phyloP scores from a whole-genome alignment of 257 asterid species.

The Plantago ovata region DNA sequence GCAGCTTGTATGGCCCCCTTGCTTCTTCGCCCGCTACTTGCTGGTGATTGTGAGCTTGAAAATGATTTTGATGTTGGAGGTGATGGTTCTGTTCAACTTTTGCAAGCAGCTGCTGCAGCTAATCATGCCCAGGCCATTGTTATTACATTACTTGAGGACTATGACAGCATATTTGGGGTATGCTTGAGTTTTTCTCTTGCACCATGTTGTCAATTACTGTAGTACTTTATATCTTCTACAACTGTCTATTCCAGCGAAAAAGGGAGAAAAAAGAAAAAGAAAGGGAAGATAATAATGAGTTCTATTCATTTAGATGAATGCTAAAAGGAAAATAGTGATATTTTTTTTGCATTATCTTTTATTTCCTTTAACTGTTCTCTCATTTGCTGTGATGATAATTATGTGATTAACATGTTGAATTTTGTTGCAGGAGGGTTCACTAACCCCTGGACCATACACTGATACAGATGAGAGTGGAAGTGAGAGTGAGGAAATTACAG shows the following conservation, averaged over 20 bases:
- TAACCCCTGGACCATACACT: constrained; percentile 73
- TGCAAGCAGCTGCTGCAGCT: constrained; percentile 99
- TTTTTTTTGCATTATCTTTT: neutral
- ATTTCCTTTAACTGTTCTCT: no score
- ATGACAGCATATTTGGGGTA: constrained; percentile 86
- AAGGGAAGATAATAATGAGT: neutral
- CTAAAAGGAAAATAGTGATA: neutral
- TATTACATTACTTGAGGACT: constrained; percentile 91
- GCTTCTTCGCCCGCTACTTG: constrained; percentile 96
- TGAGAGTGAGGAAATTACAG: constrained; percentile 83
- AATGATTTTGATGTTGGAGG: constrained; percentile 67
- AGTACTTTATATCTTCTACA: neutral
- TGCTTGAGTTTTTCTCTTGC: constrained; percentile 19
- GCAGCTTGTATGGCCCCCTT: constrained; percentile 99
- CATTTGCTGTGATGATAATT: neutral
- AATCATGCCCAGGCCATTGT: constrained; percentile 98
- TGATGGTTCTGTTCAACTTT: constrained; percentile 84
- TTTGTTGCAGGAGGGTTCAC: constrained; percentile 64
- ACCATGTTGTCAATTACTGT: constrained; percentile 6
- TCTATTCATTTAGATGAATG: constrained; percentile 3
- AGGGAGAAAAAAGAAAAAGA: neutral
- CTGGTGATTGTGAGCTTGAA: constrained; percentile 93
- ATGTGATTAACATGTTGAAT: constrained; percentile 9
- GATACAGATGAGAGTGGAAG: constrained; percentile 88
- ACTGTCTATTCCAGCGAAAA: constrained; percentile 3